phyloP scores from a whole-genome alignment of 2,329 filamentous ascomycete species.

The Colletotrichum magnum region DNA sequence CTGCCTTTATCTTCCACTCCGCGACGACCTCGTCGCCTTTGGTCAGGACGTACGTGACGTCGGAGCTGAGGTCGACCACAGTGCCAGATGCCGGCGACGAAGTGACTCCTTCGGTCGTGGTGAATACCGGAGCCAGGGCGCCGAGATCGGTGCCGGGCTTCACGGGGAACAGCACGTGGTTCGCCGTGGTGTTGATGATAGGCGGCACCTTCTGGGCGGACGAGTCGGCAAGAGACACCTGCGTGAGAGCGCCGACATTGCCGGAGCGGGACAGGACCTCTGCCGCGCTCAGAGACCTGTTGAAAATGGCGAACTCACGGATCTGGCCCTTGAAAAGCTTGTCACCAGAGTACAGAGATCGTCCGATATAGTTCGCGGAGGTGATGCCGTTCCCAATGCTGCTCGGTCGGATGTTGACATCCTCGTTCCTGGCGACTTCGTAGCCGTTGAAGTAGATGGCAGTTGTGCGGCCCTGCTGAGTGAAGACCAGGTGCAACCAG shows the following conservation, averaged over 20 bases:
- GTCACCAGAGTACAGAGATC: conserved; percentile 43
- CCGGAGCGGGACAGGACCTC: conserved; percentile 40
- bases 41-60: conserved; percentile 41
- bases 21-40: conserved; percentile 12
- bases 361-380: conserved; percentile 44
- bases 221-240: conserved; percentile 35
- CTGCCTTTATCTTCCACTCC: conserved; percentile 40
- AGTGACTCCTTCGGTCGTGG: conserved; percentile 39
- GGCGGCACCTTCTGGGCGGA: conserved; percentile 40
- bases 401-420: conserved; percentile 34
- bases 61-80: conserved; percentile 38
- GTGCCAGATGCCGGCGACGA: conserved; percentile 42
- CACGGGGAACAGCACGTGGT: conserved; percentile 41
- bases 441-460: conserved; percentile 54
- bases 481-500: conserved; percentile 44
- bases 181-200: conserved; percentile 39
- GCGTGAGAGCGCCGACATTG: conserved; percentile 34
- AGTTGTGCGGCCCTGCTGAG: conserved; percentile 37
- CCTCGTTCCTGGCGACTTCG: conserved; percentile 34
- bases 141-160: conserved; percentile 42
- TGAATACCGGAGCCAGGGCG: conserved; percentile 42
- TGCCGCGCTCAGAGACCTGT: conserved; percentile 41
- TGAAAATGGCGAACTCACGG: conserved; percentile 44
- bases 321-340: conserved; percentile 43
- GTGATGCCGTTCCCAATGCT: conserved; percentile 43